A percentile compares a stretch with the other conserved stretches of the same genome.
Conservation (phyloP, 2,329 filamentous ascomycete species). For the Incumbomyces lentus region DNA sequence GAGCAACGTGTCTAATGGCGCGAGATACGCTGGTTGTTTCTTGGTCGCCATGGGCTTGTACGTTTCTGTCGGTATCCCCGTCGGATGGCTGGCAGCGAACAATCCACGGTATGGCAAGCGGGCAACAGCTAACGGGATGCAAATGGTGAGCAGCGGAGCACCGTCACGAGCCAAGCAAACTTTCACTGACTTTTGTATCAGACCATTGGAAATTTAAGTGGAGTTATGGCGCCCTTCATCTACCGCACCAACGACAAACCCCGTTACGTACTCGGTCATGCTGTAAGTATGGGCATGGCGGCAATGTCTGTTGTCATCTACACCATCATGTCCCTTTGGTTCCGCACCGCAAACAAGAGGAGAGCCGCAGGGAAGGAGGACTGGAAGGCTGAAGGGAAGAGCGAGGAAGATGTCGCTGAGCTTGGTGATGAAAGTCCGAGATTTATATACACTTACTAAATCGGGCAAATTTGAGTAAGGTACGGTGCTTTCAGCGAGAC, state of each 20-base stretch:
- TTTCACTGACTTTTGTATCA: background rate
- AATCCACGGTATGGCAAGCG: slow-evolving; percentile 66
- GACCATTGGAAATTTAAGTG: slow-evolving; percentile 45
- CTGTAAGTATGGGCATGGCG: slow-evolving; percentile 49
- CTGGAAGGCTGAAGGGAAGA: slow-evolving; percentile 28
- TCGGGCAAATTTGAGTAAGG: background rate
- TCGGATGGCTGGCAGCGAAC: slow-evolving; percentile 45
- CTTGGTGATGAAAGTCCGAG: slow-evolving; percentile 33
- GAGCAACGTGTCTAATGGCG: slow-evolving; percentile 47
- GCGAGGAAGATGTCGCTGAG: slow-evolving; percentile 31
- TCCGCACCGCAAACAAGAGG: slow-evolving; percentile 38
- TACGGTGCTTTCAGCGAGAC: too few species aligned
- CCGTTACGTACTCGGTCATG: slow-evolving; percentile 52
- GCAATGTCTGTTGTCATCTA: slow-evolving; percentile 45
- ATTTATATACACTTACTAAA: slow-evolving; percentile 30
- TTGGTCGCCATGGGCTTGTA: slow-evolving; percentile 67
- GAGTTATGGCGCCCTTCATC: slow-evolving; percentile 64
- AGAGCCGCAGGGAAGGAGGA: slow-evolving; percentile 28
- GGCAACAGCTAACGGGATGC: slow-evolving; percentile 60
- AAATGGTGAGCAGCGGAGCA: slow-evolving; percentile 51
- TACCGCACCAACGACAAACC: slow-evolving; percentile 40
- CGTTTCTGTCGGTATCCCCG: slow-evolving; percentile 44
- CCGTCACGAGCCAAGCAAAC: background rate
- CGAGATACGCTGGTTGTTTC: slow-evolving; percentile 67
- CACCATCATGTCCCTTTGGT: slow-evolving; percentile 46